These are phyloP conservation scores for Fusarium sp. DNA, from an alignment of 2,329 filamentous ascomycete genomes.

Conservation along the genomic window DNA sequence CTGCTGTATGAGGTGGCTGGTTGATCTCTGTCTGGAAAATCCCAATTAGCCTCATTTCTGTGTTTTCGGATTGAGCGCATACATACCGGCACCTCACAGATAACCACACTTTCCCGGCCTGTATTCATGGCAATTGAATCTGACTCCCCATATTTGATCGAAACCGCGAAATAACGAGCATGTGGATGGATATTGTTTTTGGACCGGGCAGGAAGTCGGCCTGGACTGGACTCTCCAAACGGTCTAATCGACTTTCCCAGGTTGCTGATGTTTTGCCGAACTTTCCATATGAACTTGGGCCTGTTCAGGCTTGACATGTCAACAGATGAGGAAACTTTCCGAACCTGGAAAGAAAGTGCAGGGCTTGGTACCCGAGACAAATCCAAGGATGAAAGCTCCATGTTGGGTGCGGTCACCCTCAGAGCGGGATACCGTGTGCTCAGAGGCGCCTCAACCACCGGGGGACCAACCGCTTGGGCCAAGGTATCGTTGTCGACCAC, in stretches of 20 bases:
- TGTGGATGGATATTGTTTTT: not conserved
- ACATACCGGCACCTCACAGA: not conserved
- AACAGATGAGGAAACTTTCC: not conserved
- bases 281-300: not conserved
- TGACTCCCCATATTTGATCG: not conserved
- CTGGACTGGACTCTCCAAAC: not conserved
- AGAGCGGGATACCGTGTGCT: not conserved
- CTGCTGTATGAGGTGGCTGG: not conserved
- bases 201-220: not conserved
- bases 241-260: not conserved
- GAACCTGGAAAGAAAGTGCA: not conserved
- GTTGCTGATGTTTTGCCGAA: not conserved
- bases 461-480: not conserved
- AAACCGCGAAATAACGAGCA: not conserved
- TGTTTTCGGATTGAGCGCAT: not conserved
- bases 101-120: not conserved
- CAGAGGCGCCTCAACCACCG: not conserved
- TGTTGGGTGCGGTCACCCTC: not conserved
- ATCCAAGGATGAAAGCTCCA: not conserved
- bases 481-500: not conserved
- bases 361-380: not conserved
- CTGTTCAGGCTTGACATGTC: not conserved
- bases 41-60: not conserved
- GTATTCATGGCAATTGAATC: not conserved
- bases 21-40: not conserved